Evolutionary conservation across 441 rosid genomes (phyloP), one percentile per base, ranked within the genome.

Genomic region (Erodium trifolium): DNA sequence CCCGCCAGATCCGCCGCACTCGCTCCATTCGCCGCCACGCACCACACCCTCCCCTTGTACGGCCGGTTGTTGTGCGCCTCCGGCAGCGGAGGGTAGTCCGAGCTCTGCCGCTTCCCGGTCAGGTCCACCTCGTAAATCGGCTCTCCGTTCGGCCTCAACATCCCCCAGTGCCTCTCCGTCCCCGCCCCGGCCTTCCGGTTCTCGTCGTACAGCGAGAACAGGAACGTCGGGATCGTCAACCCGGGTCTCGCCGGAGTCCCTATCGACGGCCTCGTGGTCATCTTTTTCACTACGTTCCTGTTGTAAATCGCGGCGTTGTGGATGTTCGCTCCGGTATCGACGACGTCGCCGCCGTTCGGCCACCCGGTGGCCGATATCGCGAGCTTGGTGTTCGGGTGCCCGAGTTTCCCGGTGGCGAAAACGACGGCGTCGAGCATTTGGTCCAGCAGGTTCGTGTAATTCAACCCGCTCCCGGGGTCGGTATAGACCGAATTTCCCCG

Each of bases 231-330:
- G 39, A 87, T 83, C 0, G 67, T 63, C 5, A 71, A 66, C 10
- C 88, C 87, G 8, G 92, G 92, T 65, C 89, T 80, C 3, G 91
- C 87, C 0, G 98, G 98, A 1, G 95, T 92, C 16, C 98, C 98
- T 4, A 76, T 27, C 12, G 86, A 77, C 0, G 84, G 90, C 11
- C 13, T 55, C 0, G 87, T 49, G 0, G 77, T 83, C 83, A 90
- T 81, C 66, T 73, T 85, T 60, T 70, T 93, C 87, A 37, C 92
- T 4, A 37, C 41, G 41, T 37, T 37, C 41, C 41, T 78, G 80
- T 93, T 93, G 76, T 85, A 93, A 0, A 80, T 83, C 10, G 96
- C 97, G 0, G 98, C 97, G 65, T 93, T 90, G 73, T 76, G 71
- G 4, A 82, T 7, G 59, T 85, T 93, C 5, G 92, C 93, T 2